Percentiles rank a stretch among this genome's conserved stretches.
phyloP scores from a whole-genome alignment of 2,329 filamentous ascomycete species.

The Penicillium sp. region DNA sequence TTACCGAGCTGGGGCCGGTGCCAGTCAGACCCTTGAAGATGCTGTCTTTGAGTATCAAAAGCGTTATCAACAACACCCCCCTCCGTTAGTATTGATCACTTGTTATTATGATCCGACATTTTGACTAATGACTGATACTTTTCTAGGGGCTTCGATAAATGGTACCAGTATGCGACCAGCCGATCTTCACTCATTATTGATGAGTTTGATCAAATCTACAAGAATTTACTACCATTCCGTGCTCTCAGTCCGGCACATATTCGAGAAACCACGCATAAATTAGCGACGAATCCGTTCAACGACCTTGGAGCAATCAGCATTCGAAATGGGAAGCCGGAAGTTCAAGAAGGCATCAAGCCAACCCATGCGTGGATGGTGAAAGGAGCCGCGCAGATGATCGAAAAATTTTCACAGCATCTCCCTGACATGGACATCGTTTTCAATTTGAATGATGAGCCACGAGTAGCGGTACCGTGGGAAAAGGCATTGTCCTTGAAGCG shows the following conservation, averaged over 20 bases:
- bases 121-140: conserved; percentile 11
- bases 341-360: conserved; percentile 56
- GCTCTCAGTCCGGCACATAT: conserved; percentile 56
- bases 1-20: conserved; percentile 54
- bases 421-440: conserved; percentile 68
- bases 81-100: conserved; percentile 47
- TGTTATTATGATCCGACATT: neutral
- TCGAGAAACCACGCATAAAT: conserved; percentile 56
- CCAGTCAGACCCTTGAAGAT: conserved; percentile 53
- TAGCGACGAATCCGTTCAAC: conserved; percentile 59
- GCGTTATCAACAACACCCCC: conserved; percentile 59
- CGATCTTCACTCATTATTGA: conserved; percentile 61
- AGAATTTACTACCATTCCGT: conserved; percentile 61
- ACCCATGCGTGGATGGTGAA: conserved; percentile 65
- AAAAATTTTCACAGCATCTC: conserved; percentile 57
- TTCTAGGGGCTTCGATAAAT: conserved; percentile 59
- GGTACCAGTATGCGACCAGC: conserved; percentile 61
- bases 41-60: conserved; percentile 57
- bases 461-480: conserved; percentile 59
- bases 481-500: conserved; percentile 43
- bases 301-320: conserved; percentile 61
- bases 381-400: conserved; percentile 58
- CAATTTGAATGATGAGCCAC: conserved; percentile 65
- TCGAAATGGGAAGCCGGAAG: conserved; percentile 55
- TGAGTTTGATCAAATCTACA: conserved; percentile 63